phyloP scores from a whole-genome alignment of 192 early-diverging fungal species.

The Backusella westeae region DNA sequence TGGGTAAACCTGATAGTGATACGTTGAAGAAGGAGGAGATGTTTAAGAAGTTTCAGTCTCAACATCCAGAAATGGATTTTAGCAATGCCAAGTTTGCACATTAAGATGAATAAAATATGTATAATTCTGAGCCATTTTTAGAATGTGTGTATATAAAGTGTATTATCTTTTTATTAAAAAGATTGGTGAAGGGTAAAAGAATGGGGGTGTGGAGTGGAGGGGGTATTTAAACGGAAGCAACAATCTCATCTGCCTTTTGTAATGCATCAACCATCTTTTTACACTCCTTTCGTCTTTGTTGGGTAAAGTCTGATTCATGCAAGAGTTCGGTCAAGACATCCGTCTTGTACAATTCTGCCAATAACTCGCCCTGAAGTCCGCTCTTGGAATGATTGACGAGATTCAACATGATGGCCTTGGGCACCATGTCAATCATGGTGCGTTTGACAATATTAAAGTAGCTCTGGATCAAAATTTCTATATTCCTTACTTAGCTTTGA shows the following conservation, averaged over 20 bases:
- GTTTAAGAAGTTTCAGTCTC: constrained; percentile 70
- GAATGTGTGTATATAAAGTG: no score
- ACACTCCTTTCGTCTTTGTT: constrained; percentile 90
- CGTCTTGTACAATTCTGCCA: constrained; percentile 95
- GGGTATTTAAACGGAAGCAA: constrained; percentile 33
- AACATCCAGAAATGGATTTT: constrained; percentile 68
- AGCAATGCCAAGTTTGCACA: constrained; percentile 29
- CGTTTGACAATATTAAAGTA: constrained; percentile 99
- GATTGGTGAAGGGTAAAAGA: background rate
- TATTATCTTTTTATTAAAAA: background rate
- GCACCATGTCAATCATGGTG: constrained; percentile 94
- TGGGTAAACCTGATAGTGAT: constrained; percentile 77
- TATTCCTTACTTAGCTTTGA: no score
- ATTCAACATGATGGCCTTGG: constrained; percentile 99
- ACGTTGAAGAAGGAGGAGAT: constrained; percentile 74
- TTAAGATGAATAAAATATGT: background rate
- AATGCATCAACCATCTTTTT: constrained; percentile 97
- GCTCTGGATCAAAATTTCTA: constrained; percentile 91
- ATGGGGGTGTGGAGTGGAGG: background rate
- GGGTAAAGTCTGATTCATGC: constrained; percentile 93
- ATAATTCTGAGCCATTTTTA: no score
- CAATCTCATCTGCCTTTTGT: constrained; percentile 80
- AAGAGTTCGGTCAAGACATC: constrained; percentile 92
- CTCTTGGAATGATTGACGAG: constrained; percentile 89
- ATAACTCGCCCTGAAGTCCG: constrained; percentile 91